Conservation (phyloP, 164 flowering plant species). For the Magnolia sinica region DNA sequence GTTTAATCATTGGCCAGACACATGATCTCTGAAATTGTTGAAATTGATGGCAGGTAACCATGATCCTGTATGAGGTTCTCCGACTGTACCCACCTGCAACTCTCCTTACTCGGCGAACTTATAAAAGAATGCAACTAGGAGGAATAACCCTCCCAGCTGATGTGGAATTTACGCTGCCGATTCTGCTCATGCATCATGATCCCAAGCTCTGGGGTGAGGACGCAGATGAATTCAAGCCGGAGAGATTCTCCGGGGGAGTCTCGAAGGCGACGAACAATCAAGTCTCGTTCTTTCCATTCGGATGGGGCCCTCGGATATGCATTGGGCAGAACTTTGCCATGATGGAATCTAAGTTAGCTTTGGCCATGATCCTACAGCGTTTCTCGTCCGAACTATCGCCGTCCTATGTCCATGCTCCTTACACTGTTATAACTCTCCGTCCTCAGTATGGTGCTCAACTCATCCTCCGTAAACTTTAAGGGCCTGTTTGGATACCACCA, state of each 20-base stretch:
- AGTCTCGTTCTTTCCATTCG: slow-evolving; percentile 4
- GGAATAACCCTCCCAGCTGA: background rate
- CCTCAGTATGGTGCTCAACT: slow-evolving; percentile 7
- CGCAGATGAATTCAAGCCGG: slow-evolving; percentile 4
- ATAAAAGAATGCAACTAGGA: background rate
- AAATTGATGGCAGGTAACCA: slow-evolving; percentile 1
- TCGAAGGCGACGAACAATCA: slow-evolving; percentile 2
- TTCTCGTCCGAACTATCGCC: slow-evolving; percentile 6
- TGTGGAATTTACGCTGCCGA: background rate
- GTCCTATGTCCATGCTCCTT: slow-evolving; percentile 11
- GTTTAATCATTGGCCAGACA: no score
- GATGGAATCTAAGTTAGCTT: slow-evolving; percentile 5
- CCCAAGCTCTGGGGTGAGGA: background rate
- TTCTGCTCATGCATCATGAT: slow-evolving; percentile 3
- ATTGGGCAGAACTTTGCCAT: slow-evolving; percentile 7
- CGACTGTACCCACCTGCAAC: slow-evolving; percentile 6
- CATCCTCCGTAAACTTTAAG: slow-evolving; percentile 2
- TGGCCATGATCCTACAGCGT: slow-evolving; percentile 5
- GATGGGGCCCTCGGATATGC: slow-evolving; percentile 9
- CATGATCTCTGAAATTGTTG: no score
- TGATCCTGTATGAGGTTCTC: slow-evolving; percentile 11
- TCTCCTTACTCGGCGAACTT: background rate
- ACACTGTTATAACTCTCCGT: slow-evolving; percentile 1
- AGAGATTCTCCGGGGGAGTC: slow-evolving; percentile 6
- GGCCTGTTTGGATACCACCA: no score